Base-by-base conservation (phyloP, 2,329 filamentous ascomycete genomes). In the Ascochyta viciae-villosae region DNA sequence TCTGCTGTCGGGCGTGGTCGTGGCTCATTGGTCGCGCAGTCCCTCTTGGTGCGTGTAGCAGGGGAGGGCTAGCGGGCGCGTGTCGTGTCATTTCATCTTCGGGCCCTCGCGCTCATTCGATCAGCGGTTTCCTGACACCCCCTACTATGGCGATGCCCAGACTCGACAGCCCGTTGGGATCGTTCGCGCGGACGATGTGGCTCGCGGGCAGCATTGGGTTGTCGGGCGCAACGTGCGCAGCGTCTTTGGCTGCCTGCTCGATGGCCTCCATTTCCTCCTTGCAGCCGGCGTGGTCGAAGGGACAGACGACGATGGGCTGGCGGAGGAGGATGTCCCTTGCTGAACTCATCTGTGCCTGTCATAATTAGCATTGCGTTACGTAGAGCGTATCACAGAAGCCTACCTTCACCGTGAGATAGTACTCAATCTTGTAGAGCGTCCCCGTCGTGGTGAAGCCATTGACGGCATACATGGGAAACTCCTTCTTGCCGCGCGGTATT, bases 251-350 rank as follows among this genome's bases (percentile, higher is more conserved):
- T 0, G 95, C 91, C 77, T 96, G 92, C 73, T 97, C 93, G 61
- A 99, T 98, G 34, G 93, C 93, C 68, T 96, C 93, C 92, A 99
- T 97, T 78, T 98, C 95, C 73, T 97, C 93, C 76, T 96, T 97
- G 79, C 95, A 99, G 15, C 89, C 91, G 64, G 96, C 91, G 71
- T 97, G 92, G 71, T 99, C 95, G 60, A 97, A 87, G 0, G 95
- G 94, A 70, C 94, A 98, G 47, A 98, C 95, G 31, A 98, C 92
- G 54, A 99, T 97, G 5, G 92, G 92, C 76, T 98, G 91, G 49
- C 94, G 87, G 39, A 98, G 83, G 27, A 87, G 83, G 51, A 99
- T 96, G 74, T 99, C 94, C 76, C 90, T 87, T 23, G 93, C 92
- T 41, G 89, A 90, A 48, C 90, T 92, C 76, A 98, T 83, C 77